phyloP scores from a whole-genome alignment of 2,329 filamentous ascomycete genomes.

The Paramyrothecium roridum region DNA sequence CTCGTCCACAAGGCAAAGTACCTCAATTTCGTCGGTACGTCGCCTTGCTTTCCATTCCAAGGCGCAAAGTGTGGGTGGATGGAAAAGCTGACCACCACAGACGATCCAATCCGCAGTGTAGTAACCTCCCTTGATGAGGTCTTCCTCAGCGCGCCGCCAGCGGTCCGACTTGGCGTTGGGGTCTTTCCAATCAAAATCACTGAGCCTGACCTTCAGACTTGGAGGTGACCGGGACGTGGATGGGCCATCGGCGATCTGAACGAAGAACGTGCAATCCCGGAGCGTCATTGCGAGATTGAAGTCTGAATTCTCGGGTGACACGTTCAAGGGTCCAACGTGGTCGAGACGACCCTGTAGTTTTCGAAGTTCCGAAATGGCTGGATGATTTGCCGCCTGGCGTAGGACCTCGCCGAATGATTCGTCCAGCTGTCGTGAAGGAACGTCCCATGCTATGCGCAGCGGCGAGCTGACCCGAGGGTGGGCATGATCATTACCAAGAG shows the following conservation, averaged over 20 bases:
- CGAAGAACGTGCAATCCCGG: slow-evolving; percentile 73
- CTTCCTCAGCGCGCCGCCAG: slow-evolving; percentile 63
- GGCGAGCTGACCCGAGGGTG: slow-evolving; percentile 40
- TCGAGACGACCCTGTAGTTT: slow-evolving; percentile 40
- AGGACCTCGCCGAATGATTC: slow-evolving; percentile 19
- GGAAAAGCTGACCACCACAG: slow-evolving; percentile 27
- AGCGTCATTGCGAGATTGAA: slow-evolving; percentile 76
- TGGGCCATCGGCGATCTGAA: slow-evolving; percentile 47
- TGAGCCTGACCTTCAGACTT: slow-evolving; percentile 57
- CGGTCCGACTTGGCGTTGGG: slow-evolving; percentile 62
- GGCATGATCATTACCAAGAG: slow-evolving; percentile 53
- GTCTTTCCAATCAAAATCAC: slow-evolving; percentile 77
- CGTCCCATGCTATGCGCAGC: slow-evolving; percentile 30
- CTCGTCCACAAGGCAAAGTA: slow-evolving; percentile 14
- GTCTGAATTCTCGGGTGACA: slow-evolving; percentile 36
- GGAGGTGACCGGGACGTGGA: slow-evolving; percentile 10
- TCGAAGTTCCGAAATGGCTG: slow-evolving; percentile 29
- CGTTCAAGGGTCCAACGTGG: slow-evolving; percentile 37
- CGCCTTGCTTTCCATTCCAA: slow-evolving; percentile 22
- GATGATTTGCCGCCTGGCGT: slow-evolving; percentile 20
- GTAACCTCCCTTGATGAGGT: slow-evolving; percentile 65
- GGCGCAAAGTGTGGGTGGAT: slow-evolving; percentile 31
- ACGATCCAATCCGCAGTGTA: slow-evolving; percentile 50
- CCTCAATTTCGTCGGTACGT: slow-evolving; percentile 10
- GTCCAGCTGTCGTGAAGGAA: slow-evolving; percentile 21